Conservation (phyloP, 805 yeast genomes). For the Candida golubevii region DNA sequence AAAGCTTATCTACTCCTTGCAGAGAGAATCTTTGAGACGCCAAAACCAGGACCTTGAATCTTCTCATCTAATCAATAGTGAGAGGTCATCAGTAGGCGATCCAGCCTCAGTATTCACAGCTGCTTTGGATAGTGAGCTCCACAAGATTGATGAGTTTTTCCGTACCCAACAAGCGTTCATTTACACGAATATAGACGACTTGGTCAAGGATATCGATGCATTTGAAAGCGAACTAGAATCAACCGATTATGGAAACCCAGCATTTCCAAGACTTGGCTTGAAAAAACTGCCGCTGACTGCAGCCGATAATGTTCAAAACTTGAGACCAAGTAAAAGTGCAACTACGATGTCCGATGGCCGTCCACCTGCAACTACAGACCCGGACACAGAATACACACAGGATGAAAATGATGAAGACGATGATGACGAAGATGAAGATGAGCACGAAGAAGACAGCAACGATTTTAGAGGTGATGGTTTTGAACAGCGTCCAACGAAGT, state of each 20-base stretch:
- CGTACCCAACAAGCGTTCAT: constrained; percentile 59
- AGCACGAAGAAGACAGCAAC: constrained; percentile 1
- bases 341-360: constrained; percentile 19
- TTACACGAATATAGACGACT: constrained; percentile 47
- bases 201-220: constrained; percentile 59
- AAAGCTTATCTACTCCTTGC: constrained; percentile 77
- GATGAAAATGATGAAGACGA: constrained; percentile 1
- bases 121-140: constrained; percentile 74
- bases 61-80: constrained; percentile 27
- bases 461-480: constrained; percentile 4
- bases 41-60: constrained; percentile 28
- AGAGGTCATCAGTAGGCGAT: constrained; percentile 27
- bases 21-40: constrained; percentile 49
- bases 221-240: constrained; percentile 42
- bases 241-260: constrained; percentile 7
- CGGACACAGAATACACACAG: constrained; percentile 34
- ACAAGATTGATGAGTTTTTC: constrained; percentile 74
- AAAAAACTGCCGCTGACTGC: constrained; percentile 6
- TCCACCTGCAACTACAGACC: constrained; percentile 24
- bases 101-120: constrained; percentile 58
- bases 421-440: constrained; percentile 10
- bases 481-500: constrained; percentile 2
- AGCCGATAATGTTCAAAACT: not conserved
- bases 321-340: constrained; percentile 9
- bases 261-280: constrained; percentile 8